phyloP scores from a whole-genome alignment of 2,329 filamentous ascomycete species.

The Talaromyces sp. region DNA sequence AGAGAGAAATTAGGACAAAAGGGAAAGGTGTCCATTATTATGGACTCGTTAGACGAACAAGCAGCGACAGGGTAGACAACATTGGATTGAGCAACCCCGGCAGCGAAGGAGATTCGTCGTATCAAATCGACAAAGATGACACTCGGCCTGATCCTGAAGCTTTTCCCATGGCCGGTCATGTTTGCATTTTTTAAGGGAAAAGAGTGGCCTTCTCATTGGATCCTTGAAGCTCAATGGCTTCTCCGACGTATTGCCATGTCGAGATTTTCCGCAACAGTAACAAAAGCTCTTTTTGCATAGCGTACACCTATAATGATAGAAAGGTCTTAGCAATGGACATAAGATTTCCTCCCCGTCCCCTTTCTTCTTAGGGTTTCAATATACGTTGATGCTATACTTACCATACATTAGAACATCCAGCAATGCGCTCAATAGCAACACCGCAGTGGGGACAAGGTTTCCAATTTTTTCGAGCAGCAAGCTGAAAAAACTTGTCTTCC shows the following conservation, averaged over 20 bases:
- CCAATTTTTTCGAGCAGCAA: background rate
- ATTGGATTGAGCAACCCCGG: too few species aligned
- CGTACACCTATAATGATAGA: background rate
- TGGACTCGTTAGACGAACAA: background rate
- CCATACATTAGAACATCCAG: background rate
- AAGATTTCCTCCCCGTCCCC: background rate
- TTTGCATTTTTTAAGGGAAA: background rate
- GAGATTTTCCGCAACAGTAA: background rate
- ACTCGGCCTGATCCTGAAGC: background rate
- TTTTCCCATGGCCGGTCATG: background rate
- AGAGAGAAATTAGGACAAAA: background rate
- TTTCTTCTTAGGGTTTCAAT: background rate
- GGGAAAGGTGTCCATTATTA: background rate
- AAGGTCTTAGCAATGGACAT: background rate
- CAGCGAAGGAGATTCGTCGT: too few species aligned
- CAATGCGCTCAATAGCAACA: background rate
- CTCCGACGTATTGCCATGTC: background rate
- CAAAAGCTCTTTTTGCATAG: background rate
- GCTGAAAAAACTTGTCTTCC: background rate
- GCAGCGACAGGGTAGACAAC: background rate
- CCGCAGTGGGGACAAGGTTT: background rate
- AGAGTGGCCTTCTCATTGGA: background rate
- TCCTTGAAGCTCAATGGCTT: background rate
- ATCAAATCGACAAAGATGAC: too few species aligned
- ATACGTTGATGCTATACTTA: background rate